phyloP scores from a whole-genome alignment of 1,139 yeast species.

The Geotrichum carabidarum region DNA sequence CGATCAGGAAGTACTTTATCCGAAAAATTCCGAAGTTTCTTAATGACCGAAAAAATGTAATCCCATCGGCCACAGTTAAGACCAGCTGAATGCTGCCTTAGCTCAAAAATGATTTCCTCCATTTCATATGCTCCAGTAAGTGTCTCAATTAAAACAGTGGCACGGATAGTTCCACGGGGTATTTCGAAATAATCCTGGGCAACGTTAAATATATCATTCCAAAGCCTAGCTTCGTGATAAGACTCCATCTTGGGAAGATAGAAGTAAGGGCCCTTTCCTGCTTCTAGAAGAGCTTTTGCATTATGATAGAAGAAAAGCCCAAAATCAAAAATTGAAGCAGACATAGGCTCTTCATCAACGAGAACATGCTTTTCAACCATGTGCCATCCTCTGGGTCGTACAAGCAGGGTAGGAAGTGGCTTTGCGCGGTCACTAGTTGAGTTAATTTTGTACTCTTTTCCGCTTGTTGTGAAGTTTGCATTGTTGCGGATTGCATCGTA shows the following conservation, averaged over 20 bases:
- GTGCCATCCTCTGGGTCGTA: slow-evolving; percentile 87
- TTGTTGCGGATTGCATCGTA: slow-evolving; percentile 77
- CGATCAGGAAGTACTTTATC: slow-evolving; percentile 67
- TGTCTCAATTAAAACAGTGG: slow-evolving; percentile 70
- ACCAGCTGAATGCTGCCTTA: slow-evolving; percentile 69
- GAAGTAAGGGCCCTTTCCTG: slow-evolving; percentile 72
- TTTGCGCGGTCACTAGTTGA: slow-evolving; percentile 50
- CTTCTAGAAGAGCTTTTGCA: slow-evolving; percentile 54
- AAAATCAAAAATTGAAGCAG: slow-evolving; percentile 73
- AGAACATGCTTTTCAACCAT: slow-evolving; percentile 65
- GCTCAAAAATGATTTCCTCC: slow-evolving; percentile 75
- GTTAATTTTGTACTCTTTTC: slow-evolving; percentile 55
- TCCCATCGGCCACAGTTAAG: slow-evolving; percentile 84
- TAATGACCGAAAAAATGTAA: slow-evolving; percentile 68
- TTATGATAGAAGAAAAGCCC: slow-evolving; percentile 72
- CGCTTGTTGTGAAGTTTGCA: slow-evolving; percentile 54
- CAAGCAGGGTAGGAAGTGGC: slow-evolving; percentile 68
- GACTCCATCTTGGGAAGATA: slow-evolving; percentile 79
- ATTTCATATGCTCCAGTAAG: slow-evolving; percentile 72
- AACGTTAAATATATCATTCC: slow-evolving; percentile 70
- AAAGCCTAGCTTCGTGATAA: slow-evolving; percentile 69
- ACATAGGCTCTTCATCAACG: slow-evolving; percentile 70
- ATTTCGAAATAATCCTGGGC: slow-evolving; percentile 64
- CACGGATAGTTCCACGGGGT: slow-evolving; percentile 69
- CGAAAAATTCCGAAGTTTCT: slow-evolving; percentile 58